These are phyloP conservation scores for Liriodendron chinense DNA, from an alignment of 164 flowering plant genomes.

Conservation along the genomic window DNA sequence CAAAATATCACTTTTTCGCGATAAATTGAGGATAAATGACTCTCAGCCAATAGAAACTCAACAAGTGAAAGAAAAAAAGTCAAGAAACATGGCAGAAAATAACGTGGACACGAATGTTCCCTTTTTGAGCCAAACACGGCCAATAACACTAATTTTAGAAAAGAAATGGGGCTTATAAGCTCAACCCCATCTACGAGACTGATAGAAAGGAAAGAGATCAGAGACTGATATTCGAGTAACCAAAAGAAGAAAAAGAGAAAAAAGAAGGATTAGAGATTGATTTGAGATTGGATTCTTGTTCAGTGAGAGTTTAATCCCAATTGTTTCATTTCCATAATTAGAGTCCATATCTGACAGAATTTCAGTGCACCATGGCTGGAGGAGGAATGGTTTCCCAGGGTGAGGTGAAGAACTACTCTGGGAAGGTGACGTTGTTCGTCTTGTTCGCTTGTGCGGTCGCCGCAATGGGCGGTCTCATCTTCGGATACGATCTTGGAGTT, in stretches of 20 bases:
- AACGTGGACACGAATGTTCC: neutral
- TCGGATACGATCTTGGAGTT: conserved; percentile 35
- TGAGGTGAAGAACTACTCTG: conserved; percentile 16
- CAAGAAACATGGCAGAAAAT: neutral
- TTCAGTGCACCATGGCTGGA: conserved; percentile 17
- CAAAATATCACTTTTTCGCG: too few species aligned
- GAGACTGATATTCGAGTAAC: too few species aligned
- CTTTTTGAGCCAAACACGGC: neutral
- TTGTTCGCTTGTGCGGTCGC: conserved; percentile 27
- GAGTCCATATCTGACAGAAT: neutral
- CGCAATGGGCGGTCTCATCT: conserved; percentile 34
- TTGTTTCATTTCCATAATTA: too few species aligned
- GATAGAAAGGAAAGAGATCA: too few species aligned
- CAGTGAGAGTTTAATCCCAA: too few species aligned
- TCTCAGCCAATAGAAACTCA: too few species aligned
- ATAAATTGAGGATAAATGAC: too few species aligned
- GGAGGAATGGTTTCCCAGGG: conserved; percentile 19
- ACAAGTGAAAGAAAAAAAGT: neutral
- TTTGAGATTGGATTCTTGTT: too few species aligned
- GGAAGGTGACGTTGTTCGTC: conserved; percentile 26
- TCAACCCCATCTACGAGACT: too few species aligned
- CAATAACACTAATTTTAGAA: too few species aligned
- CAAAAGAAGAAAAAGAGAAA: neutral
- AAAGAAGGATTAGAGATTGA: neutral
- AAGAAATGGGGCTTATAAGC: too few species aligned